Base-by-base conservation (phyloP, 805 yeast species). In the Tetrapisispora namnaoensis region DNA sequence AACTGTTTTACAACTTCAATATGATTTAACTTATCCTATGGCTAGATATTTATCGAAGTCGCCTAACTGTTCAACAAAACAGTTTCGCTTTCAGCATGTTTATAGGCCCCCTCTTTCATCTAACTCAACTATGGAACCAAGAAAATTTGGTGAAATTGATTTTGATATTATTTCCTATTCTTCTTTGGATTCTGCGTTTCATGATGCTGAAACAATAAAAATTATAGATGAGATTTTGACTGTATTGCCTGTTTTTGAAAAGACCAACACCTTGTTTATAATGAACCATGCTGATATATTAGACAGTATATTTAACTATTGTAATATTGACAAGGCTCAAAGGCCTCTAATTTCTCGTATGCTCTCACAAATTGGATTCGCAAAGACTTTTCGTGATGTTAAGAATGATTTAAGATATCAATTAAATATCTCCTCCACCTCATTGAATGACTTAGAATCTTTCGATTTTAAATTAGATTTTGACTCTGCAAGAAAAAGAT, bases 141-240 rank as follows among this genome's bases (percentile, higher is more conserved):
- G 78, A 24, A 80, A 78, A 56, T 89, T 82, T 62, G 79, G 83
- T 30, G 95, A 95, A 51, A 79, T 88, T 37, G 95, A 84, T 58
- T 90, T 91, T 66, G 98, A 93, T 65, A 82, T 89, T 22, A 71
- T 85, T 2, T 63, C 70, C 1, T 72, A 84, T 0, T 70, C 72
- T n/a, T 57, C 73, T 1, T 55, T 67, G 1, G 77, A 76, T 42
- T 62, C 76, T 10, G 69, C 79, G 1, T 75, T 77, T 42, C 76
- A 83, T 54, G 98, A 93, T 62, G 96, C 97, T 0, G 99, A 93
- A 60, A 79, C 91, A 50, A 70, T 93, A 43, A 85, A 85, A 54
- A 86, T 88, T 1, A 73, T 87, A 35, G 90, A 84, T 59, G 96
- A 90, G 55, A 72, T 89, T 4, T 63, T 86, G 2, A 62, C 72